Percentiles rank a stretch among this genome's conserved stretches.
Evolutionary conservation across 768 basidiomycete species (phyloP).

Genomic region (Suillus luteus): DNA sequence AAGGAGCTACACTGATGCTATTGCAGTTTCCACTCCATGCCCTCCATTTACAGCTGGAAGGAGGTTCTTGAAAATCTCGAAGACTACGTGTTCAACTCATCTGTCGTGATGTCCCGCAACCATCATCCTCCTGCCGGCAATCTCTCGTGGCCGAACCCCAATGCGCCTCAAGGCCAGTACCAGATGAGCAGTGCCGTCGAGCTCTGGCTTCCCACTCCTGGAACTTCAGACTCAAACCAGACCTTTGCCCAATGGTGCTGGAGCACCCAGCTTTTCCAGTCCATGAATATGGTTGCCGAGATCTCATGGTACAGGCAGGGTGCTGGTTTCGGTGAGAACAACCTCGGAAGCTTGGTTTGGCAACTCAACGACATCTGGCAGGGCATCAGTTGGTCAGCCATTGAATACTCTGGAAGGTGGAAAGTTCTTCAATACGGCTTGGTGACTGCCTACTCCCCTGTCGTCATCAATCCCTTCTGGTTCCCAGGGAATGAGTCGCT

Average conservation of each 20-base stretch:
- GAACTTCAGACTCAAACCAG: slow-evolving; percentile 50
- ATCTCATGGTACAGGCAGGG: slow-evolving; percentile 61
- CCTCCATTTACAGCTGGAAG: slow-evolving; percentile 62
- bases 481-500: slow-evolving; percentile 48
- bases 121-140: slow-evolving; percentile 57
- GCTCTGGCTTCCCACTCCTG: slow-evolving; percentile 56
- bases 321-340: slow-evolving; percentile 52
- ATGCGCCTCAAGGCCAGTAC: slow-evolving; percentile 51
- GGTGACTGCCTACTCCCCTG: slow-evolving; percentile 45
- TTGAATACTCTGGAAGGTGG: slow-evolving; percentile 62
- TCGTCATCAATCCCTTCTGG: slow-evolving; percentile 60
- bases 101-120: slow-evolving; percentile 55
- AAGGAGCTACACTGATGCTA: not conserved
- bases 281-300: slow-evolving; percentile 58
- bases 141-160: slow-evolving; percentile 57
- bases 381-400: slow-evolving; percentile 54
- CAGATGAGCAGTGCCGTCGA: slow-evolving; percentile 55
- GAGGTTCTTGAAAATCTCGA: slow-evolving; percentile 51
- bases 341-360: slow-evolving; percentile 43
- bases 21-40: slow-evolving; percentile 61
- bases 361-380: slow-evolving; percentile 66
- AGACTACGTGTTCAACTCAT: slow-evolving; percentile 60
- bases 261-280: slow-evolving; percentile 62
- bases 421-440: slow-evolving; percentile 58
- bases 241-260: slow-evolving; percentile 67